Evolutionary conservation across 345 rosid genomes (phyloP).

Genomic region (Cardamine resedifolia): DNA sequence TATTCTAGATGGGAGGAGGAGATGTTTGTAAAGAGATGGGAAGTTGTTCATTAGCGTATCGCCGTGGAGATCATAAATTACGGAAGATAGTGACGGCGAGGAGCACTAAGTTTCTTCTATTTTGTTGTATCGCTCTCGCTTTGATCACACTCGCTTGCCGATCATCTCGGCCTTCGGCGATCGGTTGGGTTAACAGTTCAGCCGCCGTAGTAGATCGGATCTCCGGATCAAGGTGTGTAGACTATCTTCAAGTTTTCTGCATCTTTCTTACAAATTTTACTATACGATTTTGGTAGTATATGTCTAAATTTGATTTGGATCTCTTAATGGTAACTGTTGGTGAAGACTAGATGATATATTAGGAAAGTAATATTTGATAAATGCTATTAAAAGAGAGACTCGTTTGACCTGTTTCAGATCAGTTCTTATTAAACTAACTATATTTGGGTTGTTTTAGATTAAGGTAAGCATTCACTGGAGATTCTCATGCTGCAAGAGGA

Average conservation of each 20-base stretch:
- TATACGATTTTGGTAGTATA: neutral
- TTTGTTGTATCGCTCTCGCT: conserved; percentile 49
- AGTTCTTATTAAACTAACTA: neutral
- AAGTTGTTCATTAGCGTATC: conserved; percentile 55
- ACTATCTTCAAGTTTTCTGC: neutral
- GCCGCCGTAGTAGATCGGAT: conserved; percentile 42
- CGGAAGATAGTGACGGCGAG: conserved; percentile 60
- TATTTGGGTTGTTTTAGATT: neutral
- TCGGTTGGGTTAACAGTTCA: conserved; percentile 42
- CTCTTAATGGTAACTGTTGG: conserved; percentile 22
- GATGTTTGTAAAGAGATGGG: conserved; percentile 52
- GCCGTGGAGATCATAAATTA: conserved; percentile 63
- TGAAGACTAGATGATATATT: conserved; percentile 1
- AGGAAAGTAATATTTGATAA: conserved; percentile 13
- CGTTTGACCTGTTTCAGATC: neutral
- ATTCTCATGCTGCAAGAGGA: neutral
- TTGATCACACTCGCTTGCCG: conserved; percentile 49
- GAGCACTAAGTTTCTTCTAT: conserved; percentile 66
- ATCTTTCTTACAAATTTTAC: neutral
- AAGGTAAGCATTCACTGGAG: neutral
- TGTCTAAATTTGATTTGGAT: conserved; percentile 23
- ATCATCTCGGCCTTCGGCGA: conserved; percentile 38
- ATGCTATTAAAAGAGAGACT: neutral
- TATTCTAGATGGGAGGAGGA: conserved; percentile 31
- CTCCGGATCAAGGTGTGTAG: conserved; percentile 53